Conservation (phyloP, 2,329 filamentous ascomycete genomes). For the Penicillium sp. region DNA sequence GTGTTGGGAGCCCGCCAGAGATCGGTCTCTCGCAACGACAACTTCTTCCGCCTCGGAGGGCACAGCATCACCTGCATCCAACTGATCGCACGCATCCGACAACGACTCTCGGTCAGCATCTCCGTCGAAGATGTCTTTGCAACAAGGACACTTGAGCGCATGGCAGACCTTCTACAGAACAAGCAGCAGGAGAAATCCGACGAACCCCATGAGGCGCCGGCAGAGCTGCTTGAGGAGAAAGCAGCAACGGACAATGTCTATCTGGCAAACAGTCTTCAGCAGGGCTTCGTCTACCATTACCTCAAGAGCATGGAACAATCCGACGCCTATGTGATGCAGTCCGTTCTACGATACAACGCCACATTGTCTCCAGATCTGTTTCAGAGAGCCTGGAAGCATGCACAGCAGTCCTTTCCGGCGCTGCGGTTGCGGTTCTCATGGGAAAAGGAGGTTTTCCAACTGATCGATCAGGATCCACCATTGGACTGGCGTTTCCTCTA, state of each 20-base stretch:
- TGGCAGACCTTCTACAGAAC: neutral
- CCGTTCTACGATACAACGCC: neutral
- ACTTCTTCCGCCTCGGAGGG: neutral
- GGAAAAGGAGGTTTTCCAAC: neutral
- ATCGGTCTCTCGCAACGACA: neutral
- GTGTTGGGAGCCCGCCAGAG: neutral
- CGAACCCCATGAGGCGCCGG: neutral
- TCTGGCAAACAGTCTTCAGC: neutral
- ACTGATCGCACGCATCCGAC: neutral
- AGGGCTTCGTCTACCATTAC: neutral
- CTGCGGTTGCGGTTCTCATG: neutral
- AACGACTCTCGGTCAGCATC: neutral
- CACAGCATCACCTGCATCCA: neutral
- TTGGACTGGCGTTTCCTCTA: neutral
- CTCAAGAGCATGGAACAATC: neutral
- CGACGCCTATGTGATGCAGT: neutral
- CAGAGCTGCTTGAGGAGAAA: neutral
- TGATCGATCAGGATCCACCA: neutral
- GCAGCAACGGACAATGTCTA: neutral
- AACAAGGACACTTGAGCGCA: neutral
- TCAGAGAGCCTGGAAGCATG: neutral
- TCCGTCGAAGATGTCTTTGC: neutral
- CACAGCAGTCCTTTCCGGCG: neutral
- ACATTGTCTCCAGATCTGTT: neutral
- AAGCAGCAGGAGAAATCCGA: neutral